Percentiles rank a stretch among this genome's conserved stretches.
Conservation (phyloP, 1,284 basidiomycete genomes). For the Hemileia vastatrix region DNA sequence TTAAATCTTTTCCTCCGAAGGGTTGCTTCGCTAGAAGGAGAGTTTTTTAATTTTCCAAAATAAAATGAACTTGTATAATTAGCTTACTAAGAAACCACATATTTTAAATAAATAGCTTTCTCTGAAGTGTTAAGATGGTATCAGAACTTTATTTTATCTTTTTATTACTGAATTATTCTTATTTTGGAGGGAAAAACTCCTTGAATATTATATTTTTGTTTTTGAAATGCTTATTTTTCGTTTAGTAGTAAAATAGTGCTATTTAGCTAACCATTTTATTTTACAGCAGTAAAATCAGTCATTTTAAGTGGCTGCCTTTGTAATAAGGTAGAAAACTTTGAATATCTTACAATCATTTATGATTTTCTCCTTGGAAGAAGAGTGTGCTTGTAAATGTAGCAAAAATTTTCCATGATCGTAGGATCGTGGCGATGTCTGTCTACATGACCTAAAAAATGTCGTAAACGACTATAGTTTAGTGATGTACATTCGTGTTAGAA, state of each 20-base stretch:
- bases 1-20: conserved; percentile 15
- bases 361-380: conserved; percentile 16
- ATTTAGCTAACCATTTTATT: neutral
- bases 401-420: neutral
- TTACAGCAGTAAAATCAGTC: conserved; percentile 12
- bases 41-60: conserved; percentile 24
- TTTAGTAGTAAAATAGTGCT: conserved; percentile 1
- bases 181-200: conserved; percentile 22
- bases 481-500: conserved; percentile 31
- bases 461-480: too few species aligned
- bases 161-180: conserved; percentile 24
- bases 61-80: conserved; percentile 26
- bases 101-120: too few species aligned
- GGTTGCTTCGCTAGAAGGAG: too few species aligned
- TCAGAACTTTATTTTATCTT: conserved; percentile 6
- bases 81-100: conserved; percentile 10
- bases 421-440: too few species aligned
- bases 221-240: conserved; percentile 9
- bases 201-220: conserved; percentile 25
- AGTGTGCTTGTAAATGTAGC: neutral
- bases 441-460: too few species aligned
- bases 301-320: conserved; percentile 3
- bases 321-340: conserved; percentile 17
- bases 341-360: conserved; percentile 19
- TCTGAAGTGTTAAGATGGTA: conserved; percentile 19